Evolutionary conservation across 805 yeast genomes (phyloP).

Genomic region (Saturnispora galanensis): DNA sequence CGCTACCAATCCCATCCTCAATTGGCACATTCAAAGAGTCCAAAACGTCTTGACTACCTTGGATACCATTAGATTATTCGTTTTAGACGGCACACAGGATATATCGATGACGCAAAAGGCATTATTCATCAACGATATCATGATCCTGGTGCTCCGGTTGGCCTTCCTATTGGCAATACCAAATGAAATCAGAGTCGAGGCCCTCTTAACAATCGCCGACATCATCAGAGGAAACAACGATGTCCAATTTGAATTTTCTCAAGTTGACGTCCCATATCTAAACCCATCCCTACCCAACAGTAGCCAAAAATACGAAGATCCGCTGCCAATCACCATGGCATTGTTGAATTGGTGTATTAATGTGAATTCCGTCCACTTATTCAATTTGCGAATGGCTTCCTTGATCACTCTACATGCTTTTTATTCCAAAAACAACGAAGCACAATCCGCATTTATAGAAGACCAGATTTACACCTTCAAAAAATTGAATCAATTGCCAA

Average conservation of each 20-base stretch:
- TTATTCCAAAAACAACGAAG: constrained; percentile 51
- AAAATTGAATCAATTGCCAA: constrained; percentile 16
- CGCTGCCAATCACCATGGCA: constrained; percentile 64
- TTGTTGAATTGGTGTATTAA: constrained; percentile 74
- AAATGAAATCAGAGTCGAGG: constrained; percentile 52
- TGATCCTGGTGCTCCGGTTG: constrained; percentile 55
- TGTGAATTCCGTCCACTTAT: constrained; percentile 73
- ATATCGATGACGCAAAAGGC: constrained; percentile 51
- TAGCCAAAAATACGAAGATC: constrained; percentile 24
- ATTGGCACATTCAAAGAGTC: constrained; percentile 71
- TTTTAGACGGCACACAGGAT: constrained; percentile 61
- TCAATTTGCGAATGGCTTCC: constrained; percentile 73
- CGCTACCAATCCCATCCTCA: constrained; percentile 31
- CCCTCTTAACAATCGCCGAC: constrained; percentile 70
- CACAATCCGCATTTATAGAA: constrained; percentile 50
- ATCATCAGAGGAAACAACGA: constrained; percentile 56
- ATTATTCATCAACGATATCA: constrained; percentile 50
- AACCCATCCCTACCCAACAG: constrained; percentile 44
- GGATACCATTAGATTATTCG: constrained; percentile 65
- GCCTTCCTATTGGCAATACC: constrained; percentile 63
- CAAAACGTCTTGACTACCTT: constrained; percentile 57
- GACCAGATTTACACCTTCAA: constrained; percentile 50
- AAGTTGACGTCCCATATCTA: constrained; percentile 84
- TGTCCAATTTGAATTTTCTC: constrained; percentile 62
- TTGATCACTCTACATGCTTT: constrained; percentile 56